Evolutionary conservation across 1,284 basidiomycete genomes (phyloP).

Genomic region (Cutaneotrichosporon mucoides): DNA sequence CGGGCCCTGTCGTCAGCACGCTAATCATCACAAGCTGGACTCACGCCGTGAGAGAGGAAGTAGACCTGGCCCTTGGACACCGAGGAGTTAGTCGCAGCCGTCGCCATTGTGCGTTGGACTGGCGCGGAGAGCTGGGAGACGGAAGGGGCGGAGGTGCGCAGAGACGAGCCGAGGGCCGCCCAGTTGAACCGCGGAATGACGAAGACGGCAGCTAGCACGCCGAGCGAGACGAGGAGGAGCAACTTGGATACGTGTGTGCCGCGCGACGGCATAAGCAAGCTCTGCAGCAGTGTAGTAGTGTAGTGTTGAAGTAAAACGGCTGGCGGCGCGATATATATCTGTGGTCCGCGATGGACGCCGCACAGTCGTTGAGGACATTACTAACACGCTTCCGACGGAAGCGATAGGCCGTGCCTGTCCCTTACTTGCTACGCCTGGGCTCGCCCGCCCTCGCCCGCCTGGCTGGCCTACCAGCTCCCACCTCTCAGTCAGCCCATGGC

Average conservation of each 20-base stretch:
- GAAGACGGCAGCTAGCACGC: conserved; percentile 10
- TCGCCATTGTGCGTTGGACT: conserved; percentile 5
- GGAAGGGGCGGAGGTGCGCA: neutral
- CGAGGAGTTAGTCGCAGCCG: neutral
- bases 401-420: too few relatives aligned
- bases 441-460: too few relatives aligned
- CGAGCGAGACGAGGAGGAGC: conserved; percentile 4
- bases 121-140: neutral
- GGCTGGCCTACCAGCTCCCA: too few relatives aligned
- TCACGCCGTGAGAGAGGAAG: conserved; percentile 45
- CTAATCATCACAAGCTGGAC: neutral
- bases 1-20: conserved; percentile 38
- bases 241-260: neutral
- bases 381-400: too few relatives aligned
- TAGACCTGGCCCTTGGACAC: conserved; percentile 33
- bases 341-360: too few relatives aligned
- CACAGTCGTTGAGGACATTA: too few relatives aligned
- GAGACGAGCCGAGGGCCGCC: conserved; percentile 1
- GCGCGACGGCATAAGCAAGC: too few relatives aligned
- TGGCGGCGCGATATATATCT: too few relatives aligned
- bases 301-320: too few relatives aligned
- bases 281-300: too few relatives aligned
- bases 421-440: too few relatives aligned
- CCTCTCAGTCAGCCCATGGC: too few relatives aligned
- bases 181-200: neutral